Evolutionary conservation across 768 basidiomycete species (phyloP), one percentile per base, ranked within the genome.

Genomic region (Suillus subluteus): DNA sequence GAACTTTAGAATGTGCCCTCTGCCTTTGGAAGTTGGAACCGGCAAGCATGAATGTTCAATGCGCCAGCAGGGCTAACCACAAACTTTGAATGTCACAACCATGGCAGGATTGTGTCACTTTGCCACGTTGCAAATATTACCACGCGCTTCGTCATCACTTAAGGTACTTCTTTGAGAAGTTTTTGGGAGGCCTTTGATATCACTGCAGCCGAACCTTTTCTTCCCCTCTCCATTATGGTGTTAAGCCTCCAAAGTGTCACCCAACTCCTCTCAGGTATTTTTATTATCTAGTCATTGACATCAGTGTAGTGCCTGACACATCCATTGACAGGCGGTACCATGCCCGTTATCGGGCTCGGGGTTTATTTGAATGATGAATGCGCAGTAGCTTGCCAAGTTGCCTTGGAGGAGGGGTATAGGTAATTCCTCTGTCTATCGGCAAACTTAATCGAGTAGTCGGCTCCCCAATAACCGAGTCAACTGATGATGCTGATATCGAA

Each of bases 321-420:
- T 59, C 23, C 15, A 26, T 59, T 26, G 40, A 54, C 48, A 75
- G 74, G 75, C 37, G 55, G 70, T 44, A 48, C 70, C n/a, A 48
- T 78, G 52, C 77, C 75, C 40, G 72, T 67, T 30, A 38, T 76
- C 55, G 74, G 77, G 41, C 68, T 69, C 32, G 76, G 77, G 3
- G 75, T 78, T 41, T 76, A 73, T 40, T 58, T 67, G 35, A 50
- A 65, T 1, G 43, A 66, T 15, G 43, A 67, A 44, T 70, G 68
- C 15, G 32, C 66, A 4, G 58, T 26, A 16, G 68, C 70, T 3
- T 76, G 77, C 8, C 64, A 6, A 46, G 62, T 65, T 40, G 75
- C 76, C 3, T 46, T 77, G 58, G 66, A 66, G 48, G 44, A n/a
- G 8, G 77, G 75, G 3, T 77, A 74, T 68, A 74, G 74, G 77